A percentile compares a stretch with the other conserved stretches of the same genome.
phyloP scores from a whole-genome alignment of 2,329 filamentous ascomycete genomes.

The Colletotrichum sp. region DNA sequence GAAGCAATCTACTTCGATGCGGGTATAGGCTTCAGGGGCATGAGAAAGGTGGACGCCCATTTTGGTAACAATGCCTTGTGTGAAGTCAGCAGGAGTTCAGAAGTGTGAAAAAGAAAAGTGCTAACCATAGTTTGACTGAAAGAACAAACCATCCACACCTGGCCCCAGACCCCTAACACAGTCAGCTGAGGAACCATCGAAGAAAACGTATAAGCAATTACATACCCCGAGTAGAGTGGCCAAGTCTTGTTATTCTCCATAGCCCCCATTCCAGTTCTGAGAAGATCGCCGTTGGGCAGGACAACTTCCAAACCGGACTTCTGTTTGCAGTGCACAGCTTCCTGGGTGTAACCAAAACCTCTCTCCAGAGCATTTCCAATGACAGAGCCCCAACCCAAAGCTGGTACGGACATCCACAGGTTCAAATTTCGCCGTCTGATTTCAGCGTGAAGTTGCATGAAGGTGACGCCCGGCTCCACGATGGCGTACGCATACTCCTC shows the following conservation, averaged over 20 bases:
- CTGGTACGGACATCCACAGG: constrained; percentile 50
- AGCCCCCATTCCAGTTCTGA: constrained; percentile 45
- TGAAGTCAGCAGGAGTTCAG: not conserved
- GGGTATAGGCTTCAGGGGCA: not conserved
- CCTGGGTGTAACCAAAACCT: constrained; percentile 34
- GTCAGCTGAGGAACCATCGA: not conserved
- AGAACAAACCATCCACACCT: constrained; percentile 18
- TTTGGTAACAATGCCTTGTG: not conserved
- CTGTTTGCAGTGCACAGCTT: constrained; percentile 40
- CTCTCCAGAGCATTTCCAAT: constrained; percentile 32
- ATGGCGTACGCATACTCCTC: constrained; percentile 46
- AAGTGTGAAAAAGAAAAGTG: not conserved
- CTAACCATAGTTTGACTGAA: constrained; percentile 9
- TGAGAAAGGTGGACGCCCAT: not conserved
- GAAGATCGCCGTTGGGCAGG: constrained; percentile 39
- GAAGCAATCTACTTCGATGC: not conserved
- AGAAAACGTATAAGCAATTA: not conserved
- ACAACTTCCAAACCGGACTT: constrained; percentile 48
- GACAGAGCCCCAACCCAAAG: constrained; percentile 29
- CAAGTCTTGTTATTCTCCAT: constrained; percentile 27
- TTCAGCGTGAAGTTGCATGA: constrained; percentile 42
- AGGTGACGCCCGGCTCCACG: constrained; percentile 50
- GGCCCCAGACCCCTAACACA: constrained; percentile 19
- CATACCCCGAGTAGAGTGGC: not conserved
- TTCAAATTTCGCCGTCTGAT: constrained; percentile 35